Evolutionary conservation across 495 filamentous ascomycete genomes (phyloP), one percentile per base, ranked within the genome.

Genomic region (Penicillium silybi): DNA sequence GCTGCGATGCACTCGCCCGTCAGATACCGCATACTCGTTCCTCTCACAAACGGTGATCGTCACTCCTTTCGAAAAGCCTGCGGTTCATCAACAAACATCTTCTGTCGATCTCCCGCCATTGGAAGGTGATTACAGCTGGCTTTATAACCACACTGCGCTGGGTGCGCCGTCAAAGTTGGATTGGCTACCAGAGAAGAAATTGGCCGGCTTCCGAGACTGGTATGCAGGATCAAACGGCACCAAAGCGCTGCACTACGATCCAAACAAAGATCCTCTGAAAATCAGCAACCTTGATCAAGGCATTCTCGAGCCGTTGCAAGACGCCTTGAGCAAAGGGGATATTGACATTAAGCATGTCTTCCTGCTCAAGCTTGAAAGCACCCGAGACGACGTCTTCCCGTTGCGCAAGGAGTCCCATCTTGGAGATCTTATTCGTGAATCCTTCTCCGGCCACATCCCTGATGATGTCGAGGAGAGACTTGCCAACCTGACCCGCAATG

Each of bases 321-420:
- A 71, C 18, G 57, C 61, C 1, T 53, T 75, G 4, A 60, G 59
- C 15, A 53, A 58, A 18, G 58, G 61, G 3, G 53, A 58, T 19
- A 56, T 66, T n/a, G 54, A 51, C 3, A 65, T 75, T 37, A 63
- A 64, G 26, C 72, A 76, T 44, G 57, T 76, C 40, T 60, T 75
- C 26, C 34, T 76, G 6, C 49, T 76, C 43, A 66, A 71, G 43
- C 52, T 76, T 35, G 73, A 76, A 59, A 73, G 69, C 29, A 73
- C 72, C 11, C 62, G 73, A 23, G 68, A 65, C 42, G 73, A 76
- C 54, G 63, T 74, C 16, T 76, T 76, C 52, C 73, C 73, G 1
- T 45, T 75, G 9, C 62, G 66, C 34, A 73, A 72, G 18, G 64
- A 68, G 13, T 66, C 63, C 8, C 48, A 51, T 13, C 19, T 60